A percentile compares a stretch with the other conserved stretches of the same genome.
Conservation (phyloP, 108 stramenopile genomes). For the Cyclotella kingstonii region DNA sequence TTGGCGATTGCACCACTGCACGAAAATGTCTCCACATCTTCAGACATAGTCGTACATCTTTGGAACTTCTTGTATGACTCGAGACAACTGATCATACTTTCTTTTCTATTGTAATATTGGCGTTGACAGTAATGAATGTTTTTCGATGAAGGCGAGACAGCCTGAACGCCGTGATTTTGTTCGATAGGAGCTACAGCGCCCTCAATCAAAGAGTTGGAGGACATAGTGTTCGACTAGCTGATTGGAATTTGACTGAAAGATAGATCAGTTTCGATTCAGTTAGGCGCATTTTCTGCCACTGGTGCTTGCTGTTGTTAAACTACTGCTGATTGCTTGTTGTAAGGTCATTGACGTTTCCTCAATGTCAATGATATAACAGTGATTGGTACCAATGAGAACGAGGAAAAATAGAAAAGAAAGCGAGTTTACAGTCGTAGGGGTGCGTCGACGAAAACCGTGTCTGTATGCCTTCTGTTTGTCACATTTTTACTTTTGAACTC, state of each 20-base stretch:
- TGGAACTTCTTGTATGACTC: conserved; percentile 10
- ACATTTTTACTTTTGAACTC: too few species aligned
- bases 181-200: too few species aligned
- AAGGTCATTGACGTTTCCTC: not conserved
- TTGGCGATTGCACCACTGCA: conserved; percentile 5
- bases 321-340: too few species aligned
- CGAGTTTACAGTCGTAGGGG: not conserved
- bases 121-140: not conserved
- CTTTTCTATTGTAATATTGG: not conserved
- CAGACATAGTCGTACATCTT: not conserved
- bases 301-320: too few species aligned
- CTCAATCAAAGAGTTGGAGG: not conserved
- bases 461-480: too few species aligned
- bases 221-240: not conserved
- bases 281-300: too few species aligned
- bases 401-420: not conserved
- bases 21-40: conserved; percentile 8
- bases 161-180: too few species aligned
- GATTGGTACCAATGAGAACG: not conserved
- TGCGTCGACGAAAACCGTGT: not conserved
- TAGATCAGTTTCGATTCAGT: too few species aligned
- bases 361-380: not conserved
- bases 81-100: not conserved
- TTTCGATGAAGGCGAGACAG: not conserved
- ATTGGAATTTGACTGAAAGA: too few species aligned